phyloP scores from a whole-genome alignment of 306 rosid species.

The Lathyrus sativus region DNA sequence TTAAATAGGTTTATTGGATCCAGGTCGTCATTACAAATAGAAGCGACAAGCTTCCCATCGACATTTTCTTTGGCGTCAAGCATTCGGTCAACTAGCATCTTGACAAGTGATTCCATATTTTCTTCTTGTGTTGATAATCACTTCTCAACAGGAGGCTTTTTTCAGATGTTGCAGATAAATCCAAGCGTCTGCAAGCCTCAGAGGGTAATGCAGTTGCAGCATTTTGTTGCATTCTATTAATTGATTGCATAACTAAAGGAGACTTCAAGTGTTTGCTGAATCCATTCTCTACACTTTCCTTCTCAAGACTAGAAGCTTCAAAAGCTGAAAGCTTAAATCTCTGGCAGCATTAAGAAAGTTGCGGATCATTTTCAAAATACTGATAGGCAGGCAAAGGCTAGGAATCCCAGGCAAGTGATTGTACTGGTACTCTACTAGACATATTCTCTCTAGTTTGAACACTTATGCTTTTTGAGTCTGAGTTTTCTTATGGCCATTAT shows the following conservation, averaged over 20 bases:
- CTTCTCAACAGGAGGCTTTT: conserved; percentile 42
- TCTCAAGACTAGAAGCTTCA: conserved; percentile 90
- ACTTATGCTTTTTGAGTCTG: too few relatives aligned
- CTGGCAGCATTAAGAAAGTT: conserved; percentile 76
- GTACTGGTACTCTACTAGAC: too few relatives aligned
- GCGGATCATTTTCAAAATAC: conserved; percentile 89
- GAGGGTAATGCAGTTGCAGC: conserved; percentile 51
- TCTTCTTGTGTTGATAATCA: conserved; percentile 49
- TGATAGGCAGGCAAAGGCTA: conserved; percentile 95
- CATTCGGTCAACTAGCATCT: conserved; percentile 62
- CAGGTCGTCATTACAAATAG: conserved; percentile 52
- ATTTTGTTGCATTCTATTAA: conserved; percentile 56
- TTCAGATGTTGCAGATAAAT: conserved; percentile 60
- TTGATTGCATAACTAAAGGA: conserved; percentile 60
- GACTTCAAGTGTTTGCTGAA: conserved; percentile 58
- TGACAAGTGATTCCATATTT: conserved; percentile 54
- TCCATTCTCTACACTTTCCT: conserved; percentile 81
- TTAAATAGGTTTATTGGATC: conserved; percentile 55
- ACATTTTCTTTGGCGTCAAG: conserved; percentile 74
- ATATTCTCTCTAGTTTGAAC: too few relatives aligned
- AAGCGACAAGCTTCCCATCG: conserved; percentile 60
- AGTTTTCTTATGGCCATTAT: too few relatives aligned
- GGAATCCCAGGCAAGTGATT: conserved; percentile 62
- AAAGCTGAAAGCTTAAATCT: conserved; percentile 80
- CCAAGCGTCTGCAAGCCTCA: conserved; percentile 71